Conservation (phyloP, 2,329 filamentous ascomycete species). For the Penicillium decumbens region DNA sequence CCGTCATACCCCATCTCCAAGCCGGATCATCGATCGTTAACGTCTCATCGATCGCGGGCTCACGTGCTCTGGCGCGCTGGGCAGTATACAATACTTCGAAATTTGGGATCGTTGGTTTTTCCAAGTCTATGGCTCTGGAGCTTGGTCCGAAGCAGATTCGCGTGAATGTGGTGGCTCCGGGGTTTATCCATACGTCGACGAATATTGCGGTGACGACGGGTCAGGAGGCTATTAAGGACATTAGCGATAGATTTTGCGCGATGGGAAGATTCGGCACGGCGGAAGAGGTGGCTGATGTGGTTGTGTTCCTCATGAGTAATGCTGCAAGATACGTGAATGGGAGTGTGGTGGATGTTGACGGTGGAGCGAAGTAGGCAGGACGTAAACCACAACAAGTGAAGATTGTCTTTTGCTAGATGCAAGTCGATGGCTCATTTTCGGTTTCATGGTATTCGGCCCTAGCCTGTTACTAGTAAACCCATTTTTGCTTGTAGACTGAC, state of each 20-base stretch:
- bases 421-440: neutral
- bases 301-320: neutral
- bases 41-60: neutral
- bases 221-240: neutral
- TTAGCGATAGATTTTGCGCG: neutral
- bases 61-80: neutral
- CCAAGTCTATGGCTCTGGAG: neutral
- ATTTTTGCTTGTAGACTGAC: neutral
- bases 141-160: neutral
- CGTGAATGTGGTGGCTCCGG: neutral
- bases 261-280: neutral
- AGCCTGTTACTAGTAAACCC: neutral
- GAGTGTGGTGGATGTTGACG: neutral
- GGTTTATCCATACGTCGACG: neutral
- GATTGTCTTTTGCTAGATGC: neutral
- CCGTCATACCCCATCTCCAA: neutral
- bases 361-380: neutral
- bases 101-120: neutral
- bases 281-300: neutral
- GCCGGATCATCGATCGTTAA: neutral
- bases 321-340: neutral
- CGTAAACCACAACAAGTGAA: neutral
- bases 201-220: neutral
- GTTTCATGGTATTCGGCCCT: neutral
- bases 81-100: neutral